phyloP scores from a whole-genome alignment of 2,329 filamentous ascomycete species.

The Fusarium subglutinans region DNA sequence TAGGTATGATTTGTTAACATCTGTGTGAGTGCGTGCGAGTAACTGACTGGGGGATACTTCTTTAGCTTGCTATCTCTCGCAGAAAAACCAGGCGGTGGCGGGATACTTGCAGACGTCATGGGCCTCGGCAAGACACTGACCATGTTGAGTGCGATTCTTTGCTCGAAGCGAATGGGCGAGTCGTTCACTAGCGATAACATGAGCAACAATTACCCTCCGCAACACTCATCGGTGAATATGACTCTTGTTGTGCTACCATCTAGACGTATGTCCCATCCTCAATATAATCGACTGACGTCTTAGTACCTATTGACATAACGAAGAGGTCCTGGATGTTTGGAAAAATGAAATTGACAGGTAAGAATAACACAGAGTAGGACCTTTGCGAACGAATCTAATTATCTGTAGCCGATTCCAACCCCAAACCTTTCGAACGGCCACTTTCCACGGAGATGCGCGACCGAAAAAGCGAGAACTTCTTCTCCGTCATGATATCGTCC shows the following conservation, averaged over 20 bases:
- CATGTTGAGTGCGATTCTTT: background rate
- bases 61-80: background rate
- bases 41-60: too few species aligned
- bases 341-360: background rate
- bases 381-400: too few species aligned
- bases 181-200: too few species aligned
- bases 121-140: background rate
- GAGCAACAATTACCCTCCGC: too few species aligned
- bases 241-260: background rate
- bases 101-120: conserved; percentile 2
- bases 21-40: too few species aligned
- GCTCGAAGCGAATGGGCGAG: background rate
- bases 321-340: conserved; percentile 12
- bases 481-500: background rate
- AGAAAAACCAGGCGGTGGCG: background rate
- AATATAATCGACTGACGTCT: too few species aligned
- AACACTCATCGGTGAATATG: too few species aligned
- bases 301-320: too few species aligned
- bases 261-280: background rate
- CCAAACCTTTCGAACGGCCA: accelerated
- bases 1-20: accelerated
- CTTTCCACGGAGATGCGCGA: background rate
- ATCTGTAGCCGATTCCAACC: background rate
- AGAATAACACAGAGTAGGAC: too few species aligned
- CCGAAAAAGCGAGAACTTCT: accelerated